Conservation (phyloP, 2,329 filamentous ascomycete species). For the Exophiala aquamarina region DNA sequence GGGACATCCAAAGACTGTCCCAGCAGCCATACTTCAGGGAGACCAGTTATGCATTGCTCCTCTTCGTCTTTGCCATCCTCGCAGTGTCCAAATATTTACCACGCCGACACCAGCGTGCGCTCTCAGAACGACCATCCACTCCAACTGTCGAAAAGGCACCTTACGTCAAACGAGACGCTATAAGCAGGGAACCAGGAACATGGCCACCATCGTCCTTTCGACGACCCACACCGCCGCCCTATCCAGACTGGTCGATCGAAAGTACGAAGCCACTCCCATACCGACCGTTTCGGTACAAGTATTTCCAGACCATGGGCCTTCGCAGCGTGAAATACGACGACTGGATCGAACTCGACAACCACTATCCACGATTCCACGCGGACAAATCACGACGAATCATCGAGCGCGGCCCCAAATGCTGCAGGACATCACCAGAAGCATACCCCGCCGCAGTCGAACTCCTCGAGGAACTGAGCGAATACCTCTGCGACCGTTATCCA, state of each 20-base stretch:
- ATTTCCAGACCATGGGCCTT: conserved; percentile 75
- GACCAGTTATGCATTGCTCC: conserved; percentile 33
- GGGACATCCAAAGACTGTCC: conserved; percentile 27
- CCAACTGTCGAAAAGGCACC: conserved; percentile 24
- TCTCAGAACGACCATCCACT: conserved; percentile 11
- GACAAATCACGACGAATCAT: conserved; percentile 68
- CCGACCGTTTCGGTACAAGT: conserved; percentile 74
- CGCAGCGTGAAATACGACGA: conserved; percentile 64
- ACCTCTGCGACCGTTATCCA: conserved; percentile 75
- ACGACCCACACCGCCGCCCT: conserved; percentile 60
- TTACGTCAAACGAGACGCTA: conserved; percentile 1
- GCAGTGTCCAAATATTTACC: conserved; percentile 15
- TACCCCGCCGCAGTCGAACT: conserved; percentile 73
- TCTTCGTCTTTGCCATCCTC: conserved; percentile 28
- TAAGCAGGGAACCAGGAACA: conserved; percentile 37
- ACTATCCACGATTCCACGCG: conserved; percentile 70
- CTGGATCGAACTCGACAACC: conserved; percentile 81
- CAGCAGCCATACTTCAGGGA: conserved; percentile 26
- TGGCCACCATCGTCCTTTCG: conserved; percentile 62
- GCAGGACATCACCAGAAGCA: conserved; percentile 67
- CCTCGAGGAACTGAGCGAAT: conserved; percentile 67
- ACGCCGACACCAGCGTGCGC: conserved; percentile 12
- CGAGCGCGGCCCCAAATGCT: conserved; percentile 67
- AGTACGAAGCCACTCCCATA: conserved; percentile 74
- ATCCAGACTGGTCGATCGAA: conserved; percentile 67